Percentiles rank a stretch among this genome's conserved stretches.
These are phyloP conservation scores for Dryadomyces sulphureus DNA, from an alignment of 2,329 filamentous ascomycete genomes.

Conservation along the genomic window DNA sequence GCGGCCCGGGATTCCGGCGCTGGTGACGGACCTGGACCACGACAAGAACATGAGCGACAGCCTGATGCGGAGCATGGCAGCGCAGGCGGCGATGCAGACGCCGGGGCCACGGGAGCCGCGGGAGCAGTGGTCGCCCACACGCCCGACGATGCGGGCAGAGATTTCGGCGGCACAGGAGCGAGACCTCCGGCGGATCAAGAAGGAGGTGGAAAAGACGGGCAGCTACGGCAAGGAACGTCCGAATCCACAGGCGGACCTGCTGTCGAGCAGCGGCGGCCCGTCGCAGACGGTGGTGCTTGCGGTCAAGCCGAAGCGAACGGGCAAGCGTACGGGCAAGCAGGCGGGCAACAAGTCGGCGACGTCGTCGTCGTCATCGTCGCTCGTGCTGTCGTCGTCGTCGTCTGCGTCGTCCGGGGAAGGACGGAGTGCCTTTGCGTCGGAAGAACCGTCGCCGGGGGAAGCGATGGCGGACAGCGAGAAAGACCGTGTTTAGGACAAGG, in stretches of 20 bases:
- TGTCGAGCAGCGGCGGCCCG: too few species aligned
- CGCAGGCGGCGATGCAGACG: neutral
- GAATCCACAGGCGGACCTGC: neutral
- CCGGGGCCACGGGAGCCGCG: neutral
- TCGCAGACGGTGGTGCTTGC: too few species aligned
- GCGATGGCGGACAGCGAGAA: neutral
- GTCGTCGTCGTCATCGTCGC: neutral
- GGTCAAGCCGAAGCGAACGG: too few species aligned
- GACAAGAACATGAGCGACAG: slow-evolving; percentile 5
- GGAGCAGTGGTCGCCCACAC: neutral
- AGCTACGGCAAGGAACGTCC: neutral
- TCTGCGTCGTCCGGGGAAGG: neutral
- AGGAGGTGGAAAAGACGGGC: neutral
- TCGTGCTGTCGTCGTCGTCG: neutral
- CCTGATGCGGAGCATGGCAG: neutral
- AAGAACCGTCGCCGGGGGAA: neutral
- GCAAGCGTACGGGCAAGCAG: neutral
- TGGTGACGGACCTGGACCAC: neutral
- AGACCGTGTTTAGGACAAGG: too few species aligned
- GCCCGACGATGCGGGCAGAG: neutral
- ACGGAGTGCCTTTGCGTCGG: neutral
- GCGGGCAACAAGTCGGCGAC: neutral
- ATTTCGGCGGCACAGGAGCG: neutral
- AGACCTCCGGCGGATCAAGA: neutral
- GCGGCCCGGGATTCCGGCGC: neutral